Conservation (phyloP, 169 alveolate genomes). For the Cryptosporidium ryanae region DNA sequence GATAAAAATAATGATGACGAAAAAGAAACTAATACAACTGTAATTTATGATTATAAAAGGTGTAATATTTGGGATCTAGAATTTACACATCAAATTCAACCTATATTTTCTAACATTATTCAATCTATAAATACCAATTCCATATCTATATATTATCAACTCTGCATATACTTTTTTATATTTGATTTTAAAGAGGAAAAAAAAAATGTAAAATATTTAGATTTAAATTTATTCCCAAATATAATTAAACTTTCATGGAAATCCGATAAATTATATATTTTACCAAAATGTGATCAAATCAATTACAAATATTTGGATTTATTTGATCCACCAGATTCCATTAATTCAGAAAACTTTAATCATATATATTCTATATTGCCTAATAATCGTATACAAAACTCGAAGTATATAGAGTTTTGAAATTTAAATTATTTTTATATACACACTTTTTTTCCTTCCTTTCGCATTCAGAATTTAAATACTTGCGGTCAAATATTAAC, state of each 20-base stretch:
- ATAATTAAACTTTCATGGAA: slow-evolving; percentile 49
- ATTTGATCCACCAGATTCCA: background rate
- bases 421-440: background rate
- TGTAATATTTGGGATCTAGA: slow-evolving; percentile 67
- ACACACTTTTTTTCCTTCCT: background rate
- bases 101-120: slow-evolving; percentile 4
- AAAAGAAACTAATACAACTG: background rate
- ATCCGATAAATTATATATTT: slow-evolving; percentile 27
- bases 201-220: slow-evolving; percentile 7
- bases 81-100: slow-evolving; percentile 42
- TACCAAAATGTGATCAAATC: background rate
- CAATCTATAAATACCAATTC: slow-evolving; percentile 1
- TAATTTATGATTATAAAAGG: slow-evolving; percentile 30
- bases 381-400: background rate
- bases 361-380: slow-evolving; percentile 28
- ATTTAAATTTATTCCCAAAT: slow-evolving; percentile 17
- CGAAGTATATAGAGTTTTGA: slow-evolving; percentile 27
- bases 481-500: no score
- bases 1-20: background rate
- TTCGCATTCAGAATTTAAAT: no score
- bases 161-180: slow-evolving; percentile 33
- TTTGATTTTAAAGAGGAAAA: background rate
- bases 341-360: background rate
- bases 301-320: background rate
- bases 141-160: slow-evolving; percentile 28